Conservation (phyloP, 768 basidiomycete genomes). For the Suillus ampliporus region DNA sequence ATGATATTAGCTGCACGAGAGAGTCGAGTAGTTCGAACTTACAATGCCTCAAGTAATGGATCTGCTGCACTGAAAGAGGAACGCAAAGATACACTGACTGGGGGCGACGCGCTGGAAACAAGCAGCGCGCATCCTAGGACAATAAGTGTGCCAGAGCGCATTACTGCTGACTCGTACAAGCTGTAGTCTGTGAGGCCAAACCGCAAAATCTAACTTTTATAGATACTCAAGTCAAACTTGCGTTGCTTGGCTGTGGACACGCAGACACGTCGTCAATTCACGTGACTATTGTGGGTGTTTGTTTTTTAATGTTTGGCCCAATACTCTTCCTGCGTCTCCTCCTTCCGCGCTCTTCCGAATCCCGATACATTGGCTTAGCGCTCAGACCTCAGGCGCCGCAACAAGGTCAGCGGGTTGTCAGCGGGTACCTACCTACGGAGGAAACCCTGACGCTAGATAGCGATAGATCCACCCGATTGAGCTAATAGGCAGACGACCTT, state of each 20-base stretch:
- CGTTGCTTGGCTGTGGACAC: too few relatives aligned
- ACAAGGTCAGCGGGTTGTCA: too few relatives aligned
- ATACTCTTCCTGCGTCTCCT: too few relatives aligned
- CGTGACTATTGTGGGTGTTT: not conserved
- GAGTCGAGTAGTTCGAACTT: constrained; percentile 15
- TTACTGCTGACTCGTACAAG: not conserved
- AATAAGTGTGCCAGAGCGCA: constrained; percentile 6
- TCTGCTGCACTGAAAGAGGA: constrained; percentile 34
- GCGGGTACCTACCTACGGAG: not conserved
- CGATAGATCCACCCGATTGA: too few relatives aligned
- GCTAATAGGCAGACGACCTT: too few relatives aligned
- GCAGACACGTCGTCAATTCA: constrained; percentile 1
- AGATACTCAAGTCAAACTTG: too few relatives aligned
- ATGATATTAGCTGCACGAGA: not conserved
- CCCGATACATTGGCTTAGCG: too few relatives aligned
- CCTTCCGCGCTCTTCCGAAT: too few relatives aligned
- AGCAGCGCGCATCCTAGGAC: constrained; percentile 17
- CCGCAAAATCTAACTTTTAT: not conserved
- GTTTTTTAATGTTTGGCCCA: not conserved
- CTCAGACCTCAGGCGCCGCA: too few relatives aligned
- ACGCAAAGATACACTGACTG: constrained; percentile 34
- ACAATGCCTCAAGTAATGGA: constrained; percentile 38
- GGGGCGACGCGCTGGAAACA: constrained; percentile 32
- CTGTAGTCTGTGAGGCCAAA: not conserved
- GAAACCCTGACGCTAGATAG: not conserved